Evolutionary conservation across 2,329 filamentous ascomycete genomes (phyloP), one percentile per base, ranked within the genome.

Genomic region (Aureobasidium sp.): DNA sequence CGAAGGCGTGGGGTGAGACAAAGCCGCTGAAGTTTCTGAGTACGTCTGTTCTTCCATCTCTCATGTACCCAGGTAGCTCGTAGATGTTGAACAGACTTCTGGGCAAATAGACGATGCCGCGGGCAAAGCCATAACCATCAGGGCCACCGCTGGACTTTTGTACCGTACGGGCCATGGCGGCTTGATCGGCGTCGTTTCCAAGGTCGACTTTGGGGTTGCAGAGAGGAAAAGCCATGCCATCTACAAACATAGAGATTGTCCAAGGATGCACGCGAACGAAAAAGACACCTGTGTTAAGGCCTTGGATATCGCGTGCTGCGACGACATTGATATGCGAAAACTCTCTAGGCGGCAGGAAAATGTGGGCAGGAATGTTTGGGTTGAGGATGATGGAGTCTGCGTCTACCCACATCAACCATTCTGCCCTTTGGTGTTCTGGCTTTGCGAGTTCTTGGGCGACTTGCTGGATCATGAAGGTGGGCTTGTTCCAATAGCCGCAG

Each of bases 401-500:
- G 27, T 68, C 67, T 29, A 66, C 53, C 62, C 64, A 59, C 68
- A 71, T 66, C 11, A 74, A 66, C 72, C 71, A 73, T 41, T 73
- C 67, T 20, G 63, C 61, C 20, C 69, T 62, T 20, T 67, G 48
- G 1, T 62, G 57, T 17, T 65, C 64, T 7, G 67, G 67, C 62
- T 71, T 72, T 34, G 65, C 63, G 49, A 74, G 49, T 48, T 73
- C 71, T 34, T 67, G 53, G 8, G 68, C 65, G 20, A 74, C 64
- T 20, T 70, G 59, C 2, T 61, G 53, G 48, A 69, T 64, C 25
- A 72, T 47, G 61, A 71, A 74, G 17, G 66, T 65, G 29, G 71
- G 68, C 49, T 75, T 75, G 63, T 74, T 75, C 68, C 72, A 72
- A 55, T 69, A 73, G 2, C 73, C 74, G 12, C 66, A 67, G 1